These are phyloP conservation scores for Penicillium dipodomyicola DNA, from an alignment of 495 filamentous ascomycete genomes.

Conservation along the genomic window DNA sequence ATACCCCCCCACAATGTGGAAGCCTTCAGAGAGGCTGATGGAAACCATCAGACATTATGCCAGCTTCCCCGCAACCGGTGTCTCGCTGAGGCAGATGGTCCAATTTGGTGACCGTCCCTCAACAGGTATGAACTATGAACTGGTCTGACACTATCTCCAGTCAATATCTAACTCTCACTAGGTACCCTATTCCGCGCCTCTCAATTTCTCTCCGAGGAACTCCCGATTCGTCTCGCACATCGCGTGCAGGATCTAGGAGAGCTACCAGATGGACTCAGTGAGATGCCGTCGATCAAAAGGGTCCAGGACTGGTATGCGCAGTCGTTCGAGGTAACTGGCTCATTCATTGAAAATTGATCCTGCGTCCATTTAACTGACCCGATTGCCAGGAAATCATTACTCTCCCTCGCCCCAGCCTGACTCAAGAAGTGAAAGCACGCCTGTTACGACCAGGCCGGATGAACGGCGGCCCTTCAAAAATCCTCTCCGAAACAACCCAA, in stretches of 20 bases:
- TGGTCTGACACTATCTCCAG: too few relatives aligned
- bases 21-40: slow-evolving; percentile 84
- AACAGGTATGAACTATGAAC: slow-evolving; percentile 60
- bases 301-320: slow-evolving; percentile 99
- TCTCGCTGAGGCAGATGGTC: slow-evolving; percentile 97
- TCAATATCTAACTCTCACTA: slow-evolving; percentile 28
- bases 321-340: slow-evolving; percentile 82
- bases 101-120: slow-evolving; percentile 94
- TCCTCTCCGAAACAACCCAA: slow-evolving; percentile 75
- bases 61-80: slow-evolving; percentile 93
- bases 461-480: slow-evolving; percentile 56
- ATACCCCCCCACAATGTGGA: slow-evolving; percentile 68
- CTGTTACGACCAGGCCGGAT: slow-evolving; percentile 70
- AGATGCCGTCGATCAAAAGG: slow-evolving; percentile 95
- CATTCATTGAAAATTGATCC: neutral
- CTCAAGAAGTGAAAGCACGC: slow-evolving; percentile 71
- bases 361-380: slow-evolving; percentile 13
- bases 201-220: slow-evolving; percentile 96
- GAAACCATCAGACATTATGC: slow-evolving; percentile 98
- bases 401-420: slow-evolving; percentile 72
- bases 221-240: slow-evolving; percentile 94
- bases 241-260: slow-evolving; percentile 89
- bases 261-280: slow-evolving; percentile 94
- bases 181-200: slow-evolving; percentile 96
- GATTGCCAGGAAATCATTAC: slow-evolving; percentile 77